Conservation (phyloP, 2,329 filamentous ascomycete genomes). For the Fusarium sterilihyphosum region DNA sequence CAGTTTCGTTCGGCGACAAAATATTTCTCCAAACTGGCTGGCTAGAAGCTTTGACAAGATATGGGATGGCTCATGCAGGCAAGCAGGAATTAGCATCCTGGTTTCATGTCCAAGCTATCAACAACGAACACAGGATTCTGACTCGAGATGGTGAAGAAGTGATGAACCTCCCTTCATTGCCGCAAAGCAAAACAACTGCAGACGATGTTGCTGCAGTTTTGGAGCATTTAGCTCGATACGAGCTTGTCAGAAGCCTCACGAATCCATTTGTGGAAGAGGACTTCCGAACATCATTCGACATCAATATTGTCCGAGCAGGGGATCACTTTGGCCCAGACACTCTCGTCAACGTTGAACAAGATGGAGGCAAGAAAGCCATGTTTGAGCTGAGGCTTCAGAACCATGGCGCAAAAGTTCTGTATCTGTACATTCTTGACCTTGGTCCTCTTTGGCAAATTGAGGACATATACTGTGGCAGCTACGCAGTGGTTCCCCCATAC, state of each 20-base stretch:
- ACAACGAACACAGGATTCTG: neutral
- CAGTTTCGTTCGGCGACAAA: neutral
- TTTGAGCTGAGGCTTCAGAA: constrained; percentile 1
- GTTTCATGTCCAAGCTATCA: neutral
- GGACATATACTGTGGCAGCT: neutral
- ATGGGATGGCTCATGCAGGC: neutral
- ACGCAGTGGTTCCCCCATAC: neutral
- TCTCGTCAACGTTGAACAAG: neutral
- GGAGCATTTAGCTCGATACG: constrained; percentile 2
- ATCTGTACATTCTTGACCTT: neutral
- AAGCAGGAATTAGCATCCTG: no score
- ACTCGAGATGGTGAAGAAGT: neutral
- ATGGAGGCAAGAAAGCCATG: neutral
- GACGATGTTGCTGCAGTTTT: neutral
- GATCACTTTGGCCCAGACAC: neutral
- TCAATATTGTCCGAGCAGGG: neutral
- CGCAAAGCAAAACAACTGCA: neutral
- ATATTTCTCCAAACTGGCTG: neutral
- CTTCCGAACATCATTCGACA: neutral
- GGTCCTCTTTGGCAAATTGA: constrained; percentile 6
- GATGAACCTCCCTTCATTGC: neutral
- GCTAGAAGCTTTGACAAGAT: neutral
- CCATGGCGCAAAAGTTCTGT: neutral
- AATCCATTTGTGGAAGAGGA: neutral
- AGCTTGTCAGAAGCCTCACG: neutral